A percentile compares a stretch with the other conserved stretches of the same genome.
These are phyloP conservation scores for Mortierella polycephala DNA, from an alignment of 371 early-diverging fungal genomes.

Conservation along the genomic window DNA sequence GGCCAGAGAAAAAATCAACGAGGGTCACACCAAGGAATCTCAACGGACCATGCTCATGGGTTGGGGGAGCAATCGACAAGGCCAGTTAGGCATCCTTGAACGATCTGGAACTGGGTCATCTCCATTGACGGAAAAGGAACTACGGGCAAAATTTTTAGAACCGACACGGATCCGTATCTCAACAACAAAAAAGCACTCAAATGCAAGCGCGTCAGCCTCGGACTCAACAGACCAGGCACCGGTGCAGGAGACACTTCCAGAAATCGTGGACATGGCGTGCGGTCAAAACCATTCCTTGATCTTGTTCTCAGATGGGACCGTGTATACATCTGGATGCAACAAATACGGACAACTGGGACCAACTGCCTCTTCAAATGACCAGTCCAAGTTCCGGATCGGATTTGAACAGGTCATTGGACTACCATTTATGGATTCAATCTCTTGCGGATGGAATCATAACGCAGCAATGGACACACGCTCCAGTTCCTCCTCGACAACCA, in stretches of 20 bases:
- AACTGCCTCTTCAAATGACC: background rate
- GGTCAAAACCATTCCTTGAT: constrained; percentile 67
- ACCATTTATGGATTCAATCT: constrained; percentile 46
- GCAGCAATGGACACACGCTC: constrained; percentile 55
- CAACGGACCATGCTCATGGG: constrained; percentile 57
- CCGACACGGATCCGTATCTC: constrained; percentile 44
- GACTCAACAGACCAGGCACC: constrained; percentile 21
- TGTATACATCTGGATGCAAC: constrained; percentile 72
- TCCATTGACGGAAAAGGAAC: constrained; percentile 35
- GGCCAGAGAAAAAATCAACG: constrained; percentile 14
- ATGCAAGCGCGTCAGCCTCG: background rate
- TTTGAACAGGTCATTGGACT: constrained; percentile 30
- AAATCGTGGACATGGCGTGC: constrained; percentile 58
- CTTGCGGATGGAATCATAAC: constrained; percentile 84
- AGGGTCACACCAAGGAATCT: constrained; percentile 2
- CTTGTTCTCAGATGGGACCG: constrained; percentile 55
- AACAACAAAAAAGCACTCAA: background rate
- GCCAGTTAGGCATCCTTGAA: constrained; percentile 62
- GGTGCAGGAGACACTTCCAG: background rate
- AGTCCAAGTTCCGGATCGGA: constrained; percentile 33
- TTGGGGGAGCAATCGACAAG: constrained; percentile 73
- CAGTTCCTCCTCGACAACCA: constrained; percentile 6
- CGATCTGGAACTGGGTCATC: background rate
- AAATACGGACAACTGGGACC: constrained; percentile 70
- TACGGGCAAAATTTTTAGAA: constrained; percentile 34